Base-by-base conservation (phyloP, 2,329 filamentous ascomycete species). In the Neofusicoccum ribis region DNA sequence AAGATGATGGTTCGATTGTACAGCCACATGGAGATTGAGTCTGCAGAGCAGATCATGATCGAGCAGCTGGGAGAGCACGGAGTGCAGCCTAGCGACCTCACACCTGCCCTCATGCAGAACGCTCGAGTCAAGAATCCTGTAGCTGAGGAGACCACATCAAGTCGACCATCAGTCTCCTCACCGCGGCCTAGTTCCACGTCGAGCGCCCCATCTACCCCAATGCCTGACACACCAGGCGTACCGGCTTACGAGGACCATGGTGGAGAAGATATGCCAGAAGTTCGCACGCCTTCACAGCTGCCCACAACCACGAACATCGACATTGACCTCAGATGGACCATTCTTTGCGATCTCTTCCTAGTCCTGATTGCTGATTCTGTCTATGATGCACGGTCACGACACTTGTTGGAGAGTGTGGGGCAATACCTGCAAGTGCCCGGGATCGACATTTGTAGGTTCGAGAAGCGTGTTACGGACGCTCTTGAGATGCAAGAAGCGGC, bases 1-100 rank as follows among this genome's bases (percentile, higher is more conserved):
- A 96, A 96, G 81, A 96, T 97, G 85, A 99, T 99, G 93, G 88
- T 97, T 67, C 88, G 94, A 27, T 77, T 99, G 12, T 99, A 98
- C 76, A 83, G 88, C 12, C 95, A 99, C 78, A 99, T 99, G 95
- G 95, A 99, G 67, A 96, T 99, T 72, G 93, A 89, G 73, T 83
- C 89, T 23, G 89, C 79, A 66, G 95, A 99, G 78, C 95, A 99
- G 81, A 84, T 99, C 76, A 99, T 99, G 95, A 97, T 99, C 70
- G 95, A 99, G 80, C 95, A 99, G 78, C 83, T 99, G 66, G 90
- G 91, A 12, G 91, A 95, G 65, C 95, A 99, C 78, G 95, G 94
- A 4, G 93, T 99, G 6, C 84, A 92, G 67, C 90, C 95, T 0
- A 82, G 83, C 50, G 95, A 99, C 76, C 82, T 99, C 65, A 93